Base-by-base conservation (phyloP, 306 rosid species). In the Calophaca sinica region DNA sequence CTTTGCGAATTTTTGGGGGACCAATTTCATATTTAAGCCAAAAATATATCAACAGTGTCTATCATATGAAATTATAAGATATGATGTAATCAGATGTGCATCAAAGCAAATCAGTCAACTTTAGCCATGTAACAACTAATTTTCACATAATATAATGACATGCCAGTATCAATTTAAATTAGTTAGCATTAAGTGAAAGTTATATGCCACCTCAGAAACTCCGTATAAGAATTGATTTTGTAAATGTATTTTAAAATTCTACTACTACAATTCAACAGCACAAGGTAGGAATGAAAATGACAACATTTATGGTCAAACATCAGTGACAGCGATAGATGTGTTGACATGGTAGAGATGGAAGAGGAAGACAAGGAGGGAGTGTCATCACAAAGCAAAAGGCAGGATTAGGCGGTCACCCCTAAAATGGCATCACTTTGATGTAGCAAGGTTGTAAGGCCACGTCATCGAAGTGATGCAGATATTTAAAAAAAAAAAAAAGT, bases 121-220 rank as follows among this genome's bases (percentile, higher is more conserved):
- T 41, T 8, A 36, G 32, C 54, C 62, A 14, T 8, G 63, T 9
- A 11, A 48, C 42, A 76, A 49, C 36, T 31, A 50, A 58, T 32
- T 28, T 29, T 70, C 69, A 70, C 13, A 63, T 5, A 39, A 63
- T 70, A 62, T 51, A 20, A 52, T n/a, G 26, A n/a, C 50, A 26
- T 51, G 28, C 26, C 38, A 42, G 36, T 20, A 62, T 33, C 49
- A 60, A 10, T 28, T 52, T 46, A n/a, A 62, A 71, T 71, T 15
- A 32, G 33, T 42, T 26, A 35, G 62, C 31, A 39, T 14, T 33
- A 72, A 11, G 32, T 4, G 13, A 59, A 59, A 4, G 1, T 54
- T 26, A 54, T 20, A 54, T 26, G 61, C 33, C 4, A 54, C 29
- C 61, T 54, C 4, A 53, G 32, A 53, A 53, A 15, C 11, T 5